phyloP scores from a whole-genome alignment of 2,329 filamentous ascomycete genomes.

The Penicillium polonicum region DNA sequence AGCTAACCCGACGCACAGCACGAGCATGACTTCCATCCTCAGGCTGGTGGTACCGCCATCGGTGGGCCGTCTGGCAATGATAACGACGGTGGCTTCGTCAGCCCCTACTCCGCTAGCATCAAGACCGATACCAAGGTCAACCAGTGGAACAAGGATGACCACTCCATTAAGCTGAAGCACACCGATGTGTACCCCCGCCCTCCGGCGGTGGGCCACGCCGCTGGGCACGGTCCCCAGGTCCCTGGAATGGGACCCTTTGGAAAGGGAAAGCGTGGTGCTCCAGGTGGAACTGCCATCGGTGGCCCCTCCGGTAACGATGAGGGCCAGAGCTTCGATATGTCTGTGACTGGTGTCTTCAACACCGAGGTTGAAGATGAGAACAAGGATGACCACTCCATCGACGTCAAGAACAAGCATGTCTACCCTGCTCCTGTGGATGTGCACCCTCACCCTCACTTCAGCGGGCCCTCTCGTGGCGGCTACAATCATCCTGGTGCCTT shows the following conservation, averaged over 20 bases:
- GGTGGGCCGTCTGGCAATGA: conserved; percentile 25
- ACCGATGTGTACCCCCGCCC: conserved; percentile 13
- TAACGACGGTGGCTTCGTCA: conserved; percentile 16
- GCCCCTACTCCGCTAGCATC: conserved; percentile 12
- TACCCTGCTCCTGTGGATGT: conserved; percentile 1
- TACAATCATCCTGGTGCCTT: conserved; percentile 1
- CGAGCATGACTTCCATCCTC: conserved; percentile 4
- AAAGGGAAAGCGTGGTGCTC: conserved; percentile 18
- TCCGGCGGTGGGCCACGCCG: neutral
- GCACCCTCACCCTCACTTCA: conserved; percentile 4
- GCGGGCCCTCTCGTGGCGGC: neutral
- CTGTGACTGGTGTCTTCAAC: conserved; percentile 19
- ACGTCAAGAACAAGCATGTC: conserved; percentile 19
- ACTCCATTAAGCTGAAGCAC: conserved; percentile 23
- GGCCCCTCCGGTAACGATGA: conserved; percentile 26
- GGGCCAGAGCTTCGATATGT: conserved; percentile 25
- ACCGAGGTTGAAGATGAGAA: conserved; percentile 19
- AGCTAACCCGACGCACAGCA: conserved; percentile 5
- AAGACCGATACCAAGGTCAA: conserved; percentile 18
- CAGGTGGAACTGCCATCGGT: conserved; percentile 21
- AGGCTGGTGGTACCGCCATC: conserved; percentile 13
- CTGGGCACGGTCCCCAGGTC: neutral
- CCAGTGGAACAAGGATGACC: conserved; percentile 22
- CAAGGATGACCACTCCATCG: conserved; percentile 23
- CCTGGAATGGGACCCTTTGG: conserved; percentile 16